Conservation (phyloP, 2,329 filamentous ascomycete species). For the Fusarium citri region DNA sequence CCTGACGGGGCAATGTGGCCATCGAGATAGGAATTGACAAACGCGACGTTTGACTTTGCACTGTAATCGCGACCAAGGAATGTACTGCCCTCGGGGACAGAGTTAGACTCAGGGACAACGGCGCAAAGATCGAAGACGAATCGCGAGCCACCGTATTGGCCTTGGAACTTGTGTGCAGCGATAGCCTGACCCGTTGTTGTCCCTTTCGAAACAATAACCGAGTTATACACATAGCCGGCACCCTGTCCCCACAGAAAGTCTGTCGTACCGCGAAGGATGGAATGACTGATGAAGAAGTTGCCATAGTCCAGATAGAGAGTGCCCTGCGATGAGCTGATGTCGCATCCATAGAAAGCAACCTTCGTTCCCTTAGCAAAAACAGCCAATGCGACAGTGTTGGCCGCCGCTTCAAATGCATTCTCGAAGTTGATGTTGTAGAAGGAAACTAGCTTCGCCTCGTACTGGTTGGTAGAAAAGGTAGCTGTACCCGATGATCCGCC, state of each 20-base stretch:
- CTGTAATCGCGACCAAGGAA: slow-evolving; percentile 48
- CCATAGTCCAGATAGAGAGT: slow-evolving; percentile 41
- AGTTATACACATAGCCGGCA: slow-evolving; percentile 43
- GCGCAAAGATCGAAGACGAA: slow-evolving; percentile 57
- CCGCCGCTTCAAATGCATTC: slow-evolving; percentile 26
- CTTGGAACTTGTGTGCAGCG: slow-evolving; percentile 45
- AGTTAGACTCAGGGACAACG: slow-evolving; percentile 48
- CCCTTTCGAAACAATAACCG: slow-evolving; percentile 31
- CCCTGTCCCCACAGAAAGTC: slow-evolving; percentile 43
- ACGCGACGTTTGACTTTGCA: slow-evolving; percentile 42
- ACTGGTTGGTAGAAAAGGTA: slow-evolving; percentile 45
- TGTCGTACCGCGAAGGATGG: slow-evolving; percentile 31
- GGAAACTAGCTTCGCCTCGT: slow-evolving; percentile 45
- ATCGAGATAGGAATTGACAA: slow-evolving; percentile 48
- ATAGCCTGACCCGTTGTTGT: slow-evolving; percentile 42
- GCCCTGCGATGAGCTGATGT: slow-evolving; percentile 42
- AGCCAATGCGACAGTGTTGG: slow-evolving; percentile 40
- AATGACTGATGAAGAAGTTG: slow-evolving; percentile 41
- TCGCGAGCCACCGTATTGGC: slow-evolving; percentile 50
- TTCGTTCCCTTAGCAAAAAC: slow-evolving; percentile 52
- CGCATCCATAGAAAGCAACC: slow-evolving; percentile 55
- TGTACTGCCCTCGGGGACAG: slow-evolving; percentile 39
- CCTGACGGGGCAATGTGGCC: slow-evolving; percentile 44
- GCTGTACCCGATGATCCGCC: slow-evolving; percentile 36
- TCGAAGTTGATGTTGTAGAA: slow-evolving; percentile 50